A percentile compares a stretch with the other conserved stretches of the same genome.
Conservation (phyloP, 768 basidiomycete genomes). For the Cystobasidium ongulense region DNA sequence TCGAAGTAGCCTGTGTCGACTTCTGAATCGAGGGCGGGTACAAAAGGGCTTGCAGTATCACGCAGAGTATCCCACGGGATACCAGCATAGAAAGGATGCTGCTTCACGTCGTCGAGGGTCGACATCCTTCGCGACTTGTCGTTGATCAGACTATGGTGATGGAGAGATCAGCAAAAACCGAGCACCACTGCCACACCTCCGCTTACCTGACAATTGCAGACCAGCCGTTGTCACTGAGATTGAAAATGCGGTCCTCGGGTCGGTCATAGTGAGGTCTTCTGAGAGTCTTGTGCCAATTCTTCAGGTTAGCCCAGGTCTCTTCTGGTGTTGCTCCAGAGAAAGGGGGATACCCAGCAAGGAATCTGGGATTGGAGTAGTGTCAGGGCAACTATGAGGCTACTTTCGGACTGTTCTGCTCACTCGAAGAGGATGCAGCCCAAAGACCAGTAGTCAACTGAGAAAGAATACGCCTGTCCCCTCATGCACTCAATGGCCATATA, state of each 20-base stretch:
- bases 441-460: conserved; percentile 96
- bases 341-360: conserved; percentile 91
- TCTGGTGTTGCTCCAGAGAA: conserved; percentile 92
- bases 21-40: conserved; percentile 88
- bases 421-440: conserved; percentile 97
- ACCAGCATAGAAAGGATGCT: conserved; percentile 72
- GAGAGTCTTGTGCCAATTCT: conserved; percentile 91
- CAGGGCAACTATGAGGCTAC: background rate
- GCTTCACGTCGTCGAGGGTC: conserved; percentile 62
- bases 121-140: conserved; percentile 72
- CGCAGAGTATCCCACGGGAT: conserved; percentile 74
- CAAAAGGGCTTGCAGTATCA: conserved; percentile 67
- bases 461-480: conserved; percentile 87
- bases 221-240: conserved; percentile 87
- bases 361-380: conserved; percentile 43
- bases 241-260: conserved; percentile 93
- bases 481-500: conserved; percentile 70
- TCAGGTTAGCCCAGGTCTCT: conserved; percentile 97
- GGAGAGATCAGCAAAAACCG: background rate
- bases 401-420: conserved; percentile 43
- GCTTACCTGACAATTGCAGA: conserved; percentile 73
- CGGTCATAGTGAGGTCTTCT: conserved; percentile 90
- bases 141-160: conserved; percentile 63
- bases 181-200: background rate
- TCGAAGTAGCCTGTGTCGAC: conserved; percentile 53